These are phyloP conservation scores for Stephanodiscus triporus DNA, from an alignment of 108 stramenopile species.

Conservation along the genomic window DNA sequence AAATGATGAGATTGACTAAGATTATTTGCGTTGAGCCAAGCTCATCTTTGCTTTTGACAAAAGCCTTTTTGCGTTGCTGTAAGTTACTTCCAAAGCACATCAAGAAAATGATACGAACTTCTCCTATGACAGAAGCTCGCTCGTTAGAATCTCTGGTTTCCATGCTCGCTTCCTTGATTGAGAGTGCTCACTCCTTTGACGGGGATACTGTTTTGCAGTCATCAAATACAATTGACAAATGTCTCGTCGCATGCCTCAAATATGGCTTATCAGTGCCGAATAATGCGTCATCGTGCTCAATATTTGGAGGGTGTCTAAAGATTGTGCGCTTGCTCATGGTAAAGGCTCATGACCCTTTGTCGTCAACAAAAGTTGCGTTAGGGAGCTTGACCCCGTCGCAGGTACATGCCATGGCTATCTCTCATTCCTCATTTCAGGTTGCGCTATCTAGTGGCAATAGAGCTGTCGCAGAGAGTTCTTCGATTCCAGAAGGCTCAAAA, in stretches of 20 bases:
- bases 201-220: conserved; percentile 3
- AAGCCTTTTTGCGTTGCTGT: conserved; percentile 41
- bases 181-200: conserved; percentile 19
- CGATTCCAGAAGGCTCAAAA: neutral
- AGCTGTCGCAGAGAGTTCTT: neutral
- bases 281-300: conserved; percentile 8
- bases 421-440: conserved; percentile 47
- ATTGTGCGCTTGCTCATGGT: conserved; percentile 29
- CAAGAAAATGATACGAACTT: conserved; percentile 26
- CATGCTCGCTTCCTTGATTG: conserved; percentile 14
- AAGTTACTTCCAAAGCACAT: conserved; percentile 30
- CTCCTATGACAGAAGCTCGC: neutral
- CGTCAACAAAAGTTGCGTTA: neutral
- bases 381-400: conserved; percentile 32
- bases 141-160: conserved; percentile 14
- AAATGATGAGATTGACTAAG: conserved; percentile 20
- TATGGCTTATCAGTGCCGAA: conserved; percentile 41
- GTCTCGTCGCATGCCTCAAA: conserved; percentile 46
- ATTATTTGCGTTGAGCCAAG: neutral
- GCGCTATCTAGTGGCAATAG: conserved; percentile 13
- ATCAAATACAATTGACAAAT: conserved; percentile 23
- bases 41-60: conserved; percentile 12
- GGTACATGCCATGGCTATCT: conserved; percentile 47
- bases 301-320: conserved; percentile 43
- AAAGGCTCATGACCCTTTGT: conserved; percentile 1